Evolutionary conservation across 352 stramenopile genomes (phyloP), one percentile per base, ranked within the genome.

Genomic region (Phytophthora aleatoria): DNA sequence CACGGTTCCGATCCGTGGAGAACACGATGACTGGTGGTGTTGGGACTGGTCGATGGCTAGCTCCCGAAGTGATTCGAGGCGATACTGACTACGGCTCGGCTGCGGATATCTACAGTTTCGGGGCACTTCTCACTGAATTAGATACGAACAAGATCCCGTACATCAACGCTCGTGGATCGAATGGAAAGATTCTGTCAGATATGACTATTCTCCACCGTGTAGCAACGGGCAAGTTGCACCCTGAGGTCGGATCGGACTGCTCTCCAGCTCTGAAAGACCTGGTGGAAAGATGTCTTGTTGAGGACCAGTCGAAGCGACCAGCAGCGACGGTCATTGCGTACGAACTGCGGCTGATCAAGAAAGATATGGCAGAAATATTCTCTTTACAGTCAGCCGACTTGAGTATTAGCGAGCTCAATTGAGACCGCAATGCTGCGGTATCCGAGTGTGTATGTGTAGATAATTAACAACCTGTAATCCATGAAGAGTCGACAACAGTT

Each of bases 21-120:
- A 64, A 65, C 6, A 77, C 71, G 0, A 75, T 73, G 56, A 76
- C 64, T 9, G 73, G 69, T 1, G 77, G 75, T 16, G 75, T 88
- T 1, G 79, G 79, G 12, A 88, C 79, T 3, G 72, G 71, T 50
- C 73, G 77, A 27, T 89, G 79, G 79, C 26, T 85, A 28, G 79
- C 77, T 26, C 79, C 79, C 0, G 79, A 89, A 48, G 65, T 88
- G 11, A 74, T 75, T 39, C 65, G 69, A 8, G 74, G 76, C 27
- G 73, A 86, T 12, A 64, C 67, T 3, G 38, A 68, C n/a, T 86
- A 86, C 57, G 73, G 69, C 0, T 64, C 81, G 35, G 35, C 35
- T 41, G 35, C 35, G 9, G 35, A 86, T 57, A 70, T 88, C 27
- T 88, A 85, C 64, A 75, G 72, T 33, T 86, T 88, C 43, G 74